phyloP scores from a whole-genome alignment of 2,329 filamentous ascomycete species.

The Trichoderma oligosporum region DNA sequence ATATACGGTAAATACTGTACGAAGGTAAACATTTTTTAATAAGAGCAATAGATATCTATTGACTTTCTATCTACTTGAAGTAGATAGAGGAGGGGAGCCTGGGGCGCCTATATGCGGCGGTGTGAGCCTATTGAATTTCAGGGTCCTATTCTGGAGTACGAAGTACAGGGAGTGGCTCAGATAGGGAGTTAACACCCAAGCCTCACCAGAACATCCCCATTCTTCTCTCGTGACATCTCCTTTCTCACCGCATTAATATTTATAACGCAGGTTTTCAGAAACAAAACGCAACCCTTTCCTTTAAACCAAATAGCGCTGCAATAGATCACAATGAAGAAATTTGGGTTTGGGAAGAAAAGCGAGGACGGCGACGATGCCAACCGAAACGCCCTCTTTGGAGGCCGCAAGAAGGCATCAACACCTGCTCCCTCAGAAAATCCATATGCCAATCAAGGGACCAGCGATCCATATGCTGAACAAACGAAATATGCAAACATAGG shows the following conservation, averaged over 20 bases:
- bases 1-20: too few species aligned
- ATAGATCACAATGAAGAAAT: conserved; percentile 52
- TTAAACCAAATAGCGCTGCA: not conserved
- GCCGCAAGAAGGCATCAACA: conserved; percentile 50
- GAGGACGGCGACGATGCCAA: conserved; percentile 46
- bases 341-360: conserved; percentile 55
- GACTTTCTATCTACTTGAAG: too few species aligned
- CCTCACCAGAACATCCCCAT: conserved; percentile 10
- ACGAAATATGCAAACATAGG: conserved; percentile 45
- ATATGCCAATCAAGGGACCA: conserved; percentile 51
- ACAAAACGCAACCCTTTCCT: not conserved
- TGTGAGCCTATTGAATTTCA: conserved; percentile 8
- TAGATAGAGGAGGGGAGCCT: too few species aligned
- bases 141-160: conserved; percentile 1
- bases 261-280: not conserved
- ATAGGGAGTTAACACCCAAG: conserved; percentile 16
- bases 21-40: too few species aligned
- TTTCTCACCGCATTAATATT: conserved; percentile 4
- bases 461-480: conserved; percentile 52
- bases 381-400: conserved; percentile 50
- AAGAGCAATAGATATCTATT: too few species aligned
- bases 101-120: too few species aligned
- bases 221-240: conserved; percentile 11
- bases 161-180: conserved; percentile 10
- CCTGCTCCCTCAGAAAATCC: conserved; percentile 48